Base-by-base conservation (phyloP, 1,284 basidiomycete genomes). In the Exobasidium rhododendri region DNA sequence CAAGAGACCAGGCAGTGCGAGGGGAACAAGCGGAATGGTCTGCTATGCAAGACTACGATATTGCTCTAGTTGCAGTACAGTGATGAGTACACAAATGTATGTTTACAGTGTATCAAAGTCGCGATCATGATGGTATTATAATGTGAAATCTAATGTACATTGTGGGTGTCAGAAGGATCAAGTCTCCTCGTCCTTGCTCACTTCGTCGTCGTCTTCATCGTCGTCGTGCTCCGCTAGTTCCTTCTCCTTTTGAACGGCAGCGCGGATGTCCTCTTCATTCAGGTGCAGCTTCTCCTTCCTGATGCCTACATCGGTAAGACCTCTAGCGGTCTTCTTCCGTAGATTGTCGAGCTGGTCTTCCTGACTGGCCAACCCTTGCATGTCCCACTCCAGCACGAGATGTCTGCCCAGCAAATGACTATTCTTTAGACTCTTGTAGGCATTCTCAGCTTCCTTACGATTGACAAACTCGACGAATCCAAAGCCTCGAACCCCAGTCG, bases 391-490 rank as follows among this genome's bases (percentile, higher is more conserved):
- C 45, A 97, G 82, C 1, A 98, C 91, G 31, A 98, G 82, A 84
- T 98, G 94, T 30, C 96, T 83, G 2, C 94, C 94, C 6, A 98
- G 86, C 73, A 98, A 87, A 83, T 98, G 96, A 0, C 93, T 97
- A 81, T 97, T 92, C 68, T 87, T 85, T 45, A 98, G 85, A 2
- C 72, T 69, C 3, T 69, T 69, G 46, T 74, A 71, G 0, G 75
- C 77, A 14, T 59, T 59, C 59, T 70, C 67, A 0, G 77, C 77
- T 59, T 78, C 77, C 3, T 73, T 58, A 1, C 66, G 69, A 29
- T 73, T 70, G 5, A 71, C 68, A 57, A 77, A 78, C 72, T 98
- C 94, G 68, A 97, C 84, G 83, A 98, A 98, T 0, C 91, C 94
- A 79, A 97, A 98, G 7, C 94, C 94, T 30, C 94, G 87, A 17